phyloP scores from a whole-genome alignment of 192 early-diverging fungal species.

The Entomortierella chlamydospora region DNA sequence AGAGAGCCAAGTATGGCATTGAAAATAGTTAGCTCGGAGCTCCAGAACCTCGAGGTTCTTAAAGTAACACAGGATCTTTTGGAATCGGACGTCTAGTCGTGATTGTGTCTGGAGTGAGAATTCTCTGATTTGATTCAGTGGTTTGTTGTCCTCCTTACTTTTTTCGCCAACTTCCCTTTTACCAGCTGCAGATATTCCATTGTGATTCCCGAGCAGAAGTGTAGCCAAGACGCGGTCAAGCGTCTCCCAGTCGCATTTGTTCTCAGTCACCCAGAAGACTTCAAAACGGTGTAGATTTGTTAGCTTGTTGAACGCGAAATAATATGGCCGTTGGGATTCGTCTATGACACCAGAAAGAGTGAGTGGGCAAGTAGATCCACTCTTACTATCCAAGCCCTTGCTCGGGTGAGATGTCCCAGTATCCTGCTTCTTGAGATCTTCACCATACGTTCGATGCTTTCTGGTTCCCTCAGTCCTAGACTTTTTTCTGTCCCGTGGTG shows the following conservation, averaged over 20 bases:
- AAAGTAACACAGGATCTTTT: slow-evolving; percentile 7
- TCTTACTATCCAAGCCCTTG: background rate
- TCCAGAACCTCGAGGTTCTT: slow-evolving; percentile 23
- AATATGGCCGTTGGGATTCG: slow-evolving; percentile 14
- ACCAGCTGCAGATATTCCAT: background rate
- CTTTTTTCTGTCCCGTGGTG: background rate
- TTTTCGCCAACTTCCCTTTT: background rate
- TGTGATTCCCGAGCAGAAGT: slow-evolving; percentile 4
- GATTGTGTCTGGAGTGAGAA: slow-evolving; percentile 4
- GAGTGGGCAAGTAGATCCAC: background rate
- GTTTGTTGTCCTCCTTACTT: background rate
- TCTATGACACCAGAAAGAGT: background rate
- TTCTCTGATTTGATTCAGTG: slow-evolving; percentile 3
- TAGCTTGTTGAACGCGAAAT: slow-evolving; percentile 26
- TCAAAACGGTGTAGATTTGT: slow-evolving; percentile 20
- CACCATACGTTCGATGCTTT: no score
- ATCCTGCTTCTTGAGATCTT: no score
- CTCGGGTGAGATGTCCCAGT: no score
- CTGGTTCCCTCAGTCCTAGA: background rate
- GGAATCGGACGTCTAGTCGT: background rate
- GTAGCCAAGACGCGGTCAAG: slow-evolving; percentile 19
- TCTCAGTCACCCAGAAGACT: slow-evolving; percentile 12
- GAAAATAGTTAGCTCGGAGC: background rate
- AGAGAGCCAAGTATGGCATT: background rate
- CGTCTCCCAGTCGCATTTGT: slow-evolving; percentile 22